Evolutionary conservation across 1,284 basidiomycete genomes (phyloP).

Genomic region (Heterobasidion annosum): DNA sequence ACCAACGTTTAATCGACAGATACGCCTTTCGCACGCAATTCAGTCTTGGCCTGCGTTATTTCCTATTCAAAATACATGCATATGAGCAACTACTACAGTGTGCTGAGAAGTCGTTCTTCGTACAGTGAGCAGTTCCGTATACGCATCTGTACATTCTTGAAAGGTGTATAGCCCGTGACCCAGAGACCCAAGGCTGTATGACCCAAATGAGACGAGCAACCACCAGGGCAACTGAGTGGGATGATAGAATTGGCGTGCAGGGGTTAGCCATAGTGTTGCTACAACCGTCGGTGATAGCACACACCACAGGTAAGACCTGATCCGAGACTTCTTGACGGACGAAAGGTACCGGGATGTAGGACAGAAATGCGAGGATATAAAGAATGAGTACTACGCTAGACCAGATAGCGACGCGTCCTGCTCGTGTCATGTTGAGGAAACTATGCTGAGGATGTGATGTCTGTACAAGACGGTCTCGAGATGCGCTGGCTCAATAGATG

Average conservation of each 20-base stretch:
- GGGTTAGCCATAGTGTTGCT: neutral
- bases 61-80: constrained; percentile 21
- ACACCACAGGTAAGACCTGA: constrained; percentile 35
- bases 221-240: constrained; percentile 38
- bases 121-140: constrained; percentile 35
- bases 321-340: constrained; percentile 22
- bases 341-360: constrained; percentile 30
- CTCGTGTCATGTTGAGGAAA: constrained; percentile 25
- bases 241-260: neutral
- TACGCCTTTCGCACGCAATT: constrained; percentile 38
- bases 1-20: constrained; percentile 29
- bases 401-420: constrained; percentile 26
- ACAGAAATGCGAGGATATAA: constrained; percentile 31
- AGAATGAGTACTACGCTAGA: constrained; percentile 22
- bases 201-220: constrained; percentile 39
- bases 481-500: neutral
- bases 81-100: neutral
- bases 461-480: neutral
- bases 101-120: constrained; percentile 10
- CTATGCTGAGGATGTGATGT: neutral
- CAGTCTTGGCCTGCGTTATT: constrained; percentile 40
- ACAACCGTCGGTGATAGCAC: constrained; percentile 2
- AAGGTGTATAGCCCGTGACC: constrained; percentile 40
- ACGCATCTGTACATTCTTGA: constrained; percentile 43
- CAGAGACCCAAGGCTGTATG: constrained; percentile 38